Base-by-base conservation (phyloP, 805 yeast genomes). In the Nematodospora valgi region DNA sequence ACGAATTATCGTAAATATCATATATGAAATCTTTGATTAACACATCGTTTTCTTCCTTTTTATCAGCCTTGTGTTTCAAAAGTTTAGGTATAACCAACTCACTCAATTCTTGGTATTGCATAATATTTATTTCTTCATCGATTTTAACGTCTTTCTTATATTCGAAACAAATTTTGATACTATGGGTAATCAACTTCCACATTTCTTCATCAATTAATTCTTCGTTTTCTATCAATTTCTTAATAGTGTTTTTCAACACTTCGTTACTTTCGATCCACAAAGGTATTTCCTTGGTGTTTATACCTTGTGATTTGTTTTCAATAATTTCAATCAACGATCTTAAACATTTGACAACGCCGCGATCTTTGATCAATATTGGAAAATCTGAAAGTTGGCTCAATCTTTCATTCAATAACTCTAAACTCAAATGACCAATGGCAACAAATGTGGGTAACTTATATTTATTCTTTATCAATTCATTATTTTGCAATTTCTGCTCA, bases 401-500 rank as follows among this genome's bases (percentile, higher is more conserved):
- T 25, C 68, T 67, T 1, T 43, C 40, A 2, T 48, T 41, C n/a
- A 82, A 46, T 11, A 72, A 40, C 5, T 56, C 53, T 30, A 76
- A 58, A 0, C 82, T 66, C 12, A 51, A 47, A 34, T 68, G 70
- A 45, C 88, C 73, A 1, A 78, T 59, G 0, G 85, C 79, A 20
- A 76, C 68, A 47, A 83, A 84, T 0, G 83, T 70, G 3, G 89
- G 86, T 20, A 82, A 70, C 33, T 74, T 70, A 46, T 46, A 53
- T 43, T 38, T 65, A 32, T 40, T 59, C 28, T 52, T 51, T 19
- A 54, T 38, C 12, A 48, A 30, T 25, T 48, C 46, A 47, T 48
- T 60, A 59, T 55, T 59, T 58, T 17, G 41, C 23, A 82, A 52
- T 47, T 81, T 81, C 38, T 65, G 70, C 34, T 73, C 69, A 27